phyloP scores from a whole-genome alignment of 495 filamentous ascomycete genomes.

The Penicillium silybi region DNA sequence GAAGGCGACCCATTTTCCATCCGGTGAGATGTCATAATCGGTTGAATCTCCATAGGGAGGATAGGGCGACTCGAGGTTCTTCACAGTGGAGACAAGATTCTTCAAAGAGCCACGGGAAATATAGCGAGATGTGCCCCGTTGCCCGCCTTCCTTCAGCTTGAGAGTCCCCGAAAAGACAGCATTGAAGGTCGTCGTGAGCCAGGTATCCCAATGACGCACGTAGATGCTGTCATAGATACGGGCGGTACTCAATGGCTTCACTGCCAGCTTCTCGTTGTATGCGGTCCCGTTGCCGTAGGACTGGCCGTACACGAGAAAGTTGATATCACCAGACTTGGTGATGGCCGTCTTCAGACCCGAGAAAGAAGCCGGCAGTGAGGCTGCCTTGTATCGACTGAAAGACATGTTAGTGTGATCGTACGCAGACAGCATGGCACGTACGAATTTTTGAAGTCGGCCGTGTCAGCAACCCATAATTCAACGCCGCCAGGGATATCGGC shows the following conservation, averaged over 20 bases:
- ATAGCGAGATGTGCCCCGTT: constrained; percentile 16
- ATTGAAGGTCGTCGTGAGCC: constrained; percentile 49
- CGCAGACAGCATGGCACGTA: background rate
- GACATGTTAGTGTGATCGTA: background rate
- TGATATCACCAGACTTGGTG: constrained; percentile 51
- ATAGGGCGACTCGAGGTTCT: constrained; percentile 43
- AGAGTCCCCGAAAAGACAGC: constrained; percentile 45
- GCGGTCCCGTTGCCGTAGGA: constrained; percentile 58
- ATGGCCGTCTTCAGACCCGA: constrained; percentile 61
- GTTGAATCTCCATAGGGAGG: constrained; percentile 38
- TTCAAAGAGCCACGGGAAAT: constrained; percentile 19
- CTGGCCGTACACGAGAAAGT: constrained; percentile 57
- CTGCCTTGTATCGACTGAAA: constrained; percentile 47
- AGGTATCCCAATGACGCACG: constrained; percentile 74
- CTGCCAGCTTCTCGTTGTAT: constrained; percentile 55
- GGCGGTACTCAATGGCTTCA: constrained; percentile 54
- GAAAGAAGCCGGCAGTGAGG: constrained; percentile 55
- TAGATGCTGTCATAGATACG: constrained; percentile 68
- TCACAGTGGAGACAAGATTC: constrained; percentile 41
- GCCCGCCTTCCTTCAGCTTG: constrained; percentile 11
- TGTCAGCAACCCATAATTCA: constrained; percentile 40
- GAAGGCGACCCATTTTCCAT: constrained; percentile 40
- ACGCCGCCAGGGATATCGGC: constrained; percentile 38
- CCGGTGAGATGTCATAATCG: constrained; percentile 39
- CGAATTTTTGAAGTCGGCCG: constrained; percentile 24